Evolutionary conservation across 805 yeast species (phyloP), one percentile per base, ranked within the genome.

Genomic region (Hemisphaericaspora nanyangensis): DNA sequence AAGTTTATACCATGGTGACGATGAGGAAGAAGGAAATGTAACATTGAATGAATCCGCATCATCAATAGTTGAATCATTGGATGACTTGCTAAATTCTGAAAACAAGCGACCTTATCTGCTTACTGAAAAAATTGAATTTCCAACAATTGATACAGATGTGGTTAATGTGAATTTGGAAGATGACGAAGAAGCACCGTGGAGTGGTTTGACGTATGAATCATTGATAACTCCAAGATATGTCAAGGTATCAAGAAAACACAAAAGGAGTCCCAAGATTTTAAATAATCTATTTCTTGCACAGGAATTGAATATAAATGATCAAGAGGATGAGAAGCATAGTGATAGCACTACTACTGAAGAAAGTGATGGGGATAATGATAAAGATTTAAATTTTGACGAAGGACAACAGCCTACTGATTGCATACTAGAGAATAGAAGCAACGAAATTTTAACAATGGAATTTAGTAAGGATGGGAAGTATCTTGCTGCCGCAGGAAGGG

Each of bases 401-500:
- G 34, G 19, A 6, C 6, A 13, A 7, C 7, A 5, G 5, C 13
- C 16, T 6, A 34, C 16, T 19, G 31, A 24, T 7, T 16, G 25
- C 8, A 15, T 13, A 10, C n/a, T 15, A 10, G 18, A 13, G 8
- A 29, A 5, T 29, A 29, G 31, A 10, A 29, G 31, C 5, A 59
- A 63, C 32, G 85, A 93, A 11, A 70, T 85, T n/a, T 86, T 89
- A 76, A 75, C 78, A 7, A 66, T 84, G 65, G 75, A 78, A 50
- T 90, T 90, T 60, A 80, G 85, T 41, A 59, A 60, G 10, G 95
- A 90, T 60, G 97, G 97, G 8, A 80, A 78, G 58, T 87, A 72
- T 55, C 60, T 90, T 50, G 96, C 96, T 0, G 76, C 85, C 2
- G 96, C 91, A 0, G 95, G 95, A 15, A 78, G 85, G 49, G 89